Evolutionary conservation across 2,329 filamentous ascomycete genomes (phyloP).

Genomic region (Aureobasidium melanogenum): DNA sequence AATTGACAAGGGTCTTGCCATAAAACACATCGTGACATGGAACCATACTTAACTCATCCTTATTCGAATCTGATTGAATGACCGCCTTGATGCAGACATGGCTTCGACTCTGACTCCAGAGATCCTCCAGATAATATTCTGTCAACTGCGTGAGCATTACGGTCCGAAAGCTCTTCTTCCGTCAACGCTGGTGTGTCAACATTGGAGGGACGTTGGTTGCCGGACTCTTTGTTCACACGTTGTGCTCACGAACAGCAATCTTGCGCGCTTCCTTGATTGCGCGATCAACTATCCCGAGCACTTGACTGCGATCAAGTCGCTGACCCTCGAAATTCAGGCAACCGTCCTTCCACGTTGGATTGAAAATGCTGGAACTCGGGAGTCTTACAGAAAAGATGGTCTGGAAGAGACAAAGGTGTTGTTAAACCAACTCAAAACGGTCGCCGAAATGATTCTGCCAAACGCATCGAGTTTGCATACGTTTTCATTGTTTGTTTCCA

Average conservation of each 20-base stretch:
- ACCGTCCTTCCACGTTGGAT: background rate
- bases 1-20: too few relatives aligned
- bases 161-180: background rate
- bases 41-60: too few relatives aligned
- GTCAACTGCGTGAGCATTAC: background rate
- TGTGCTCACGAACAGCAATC: background rate
- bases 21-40: too few relatives aligned
- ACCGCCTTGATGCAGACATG: background rate
- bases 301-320: background rate
- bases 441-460: too few relatives aligned
- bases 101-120: background rate
- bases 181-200: background rate
- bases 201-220: background rate
- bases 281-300: background rate
- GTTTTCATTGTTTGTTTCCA: too few relatives aligned
- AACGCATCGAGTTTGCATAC: too few relatives aligned
- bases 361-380: too few relatives aligned
- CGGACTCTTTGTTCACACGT: background rate
- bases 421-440: too few relatives aligned
- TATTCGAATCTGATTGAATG: too few relatives aligned
- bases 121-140: background rate
- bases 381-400: too few relatives aligned
- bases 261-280: background rate
- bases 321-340: background rate
- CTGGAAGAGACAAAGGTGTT: too few relatives aligned